phyloP scores from a whole-genome alignment of 768 basidiomycete genomes.

The Mycena albidolilacea region DNA sequence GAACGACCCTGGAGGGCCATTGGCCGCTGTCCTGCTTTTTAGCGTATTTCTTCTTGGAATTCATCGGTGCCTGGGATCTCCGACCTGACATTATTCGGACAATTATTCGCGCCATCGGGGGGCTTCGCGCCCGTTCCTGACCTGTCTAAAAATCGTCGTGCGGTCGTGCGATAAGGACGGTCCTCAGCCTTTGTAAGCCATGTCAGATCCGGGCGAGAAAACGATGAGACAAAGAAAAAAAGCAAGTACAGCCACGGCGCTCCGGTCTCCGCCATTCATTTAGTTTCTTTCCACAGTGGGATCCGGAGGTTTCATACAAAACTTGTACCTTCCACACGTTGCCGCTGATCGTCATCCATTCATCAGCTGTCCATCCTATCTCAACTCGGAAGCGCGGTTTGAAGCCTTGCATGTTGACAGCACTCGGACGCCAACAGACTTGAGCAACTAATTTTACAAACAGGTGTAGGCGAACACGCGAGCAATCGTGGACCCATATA shows the following conservation, averaged over 20 bases:
- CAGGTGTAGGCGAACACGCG: neutral
- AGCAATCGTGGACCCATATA: conserved; percentile 1
- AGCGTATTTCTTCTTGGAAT: neutral
- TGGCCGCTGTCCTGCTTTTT: neutral
- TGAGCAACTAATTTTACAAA: conserved; percentile 32
- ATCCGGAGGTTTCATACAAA: neutral
- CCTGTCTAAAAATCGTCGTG: conserved; percentile 3
- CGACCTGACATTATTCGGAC: conserved; percentile 17
- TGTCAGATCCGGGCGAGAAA: neutral
- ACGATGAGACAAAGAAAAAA: neutral
- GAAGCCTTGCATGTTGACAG: conserved; percentile 3
- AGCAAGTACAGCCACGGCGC: neutral
- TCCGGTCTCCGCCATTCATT: conserved; percentile 12
- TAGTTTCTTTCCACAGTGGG: neutral
- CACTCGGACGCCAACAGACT: conserved; percentile 4
- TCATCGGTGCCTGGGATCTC: conserved; percentile 22
- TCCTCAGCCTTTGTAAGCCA: neutral
- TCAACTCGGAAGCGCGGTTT: neutral
- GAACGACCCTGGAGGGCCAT: neutral
- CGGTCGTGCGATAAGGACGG: conserved; percentile 33
- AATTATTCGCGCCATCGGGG: conserved; percentile 15
- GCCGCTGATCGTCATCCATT: neutral
- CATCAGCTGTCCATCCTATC: neutral
- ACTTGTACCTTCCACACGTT: neutral
- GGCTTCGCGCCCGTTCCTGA: conserved; percentile 31